Evolutionary conservation across 2,329 filamentous ascomycete genomes (phyloP), one percentile per base, ranked within the genome.

Genomic region (Dothistroma septosporum): DNA sequence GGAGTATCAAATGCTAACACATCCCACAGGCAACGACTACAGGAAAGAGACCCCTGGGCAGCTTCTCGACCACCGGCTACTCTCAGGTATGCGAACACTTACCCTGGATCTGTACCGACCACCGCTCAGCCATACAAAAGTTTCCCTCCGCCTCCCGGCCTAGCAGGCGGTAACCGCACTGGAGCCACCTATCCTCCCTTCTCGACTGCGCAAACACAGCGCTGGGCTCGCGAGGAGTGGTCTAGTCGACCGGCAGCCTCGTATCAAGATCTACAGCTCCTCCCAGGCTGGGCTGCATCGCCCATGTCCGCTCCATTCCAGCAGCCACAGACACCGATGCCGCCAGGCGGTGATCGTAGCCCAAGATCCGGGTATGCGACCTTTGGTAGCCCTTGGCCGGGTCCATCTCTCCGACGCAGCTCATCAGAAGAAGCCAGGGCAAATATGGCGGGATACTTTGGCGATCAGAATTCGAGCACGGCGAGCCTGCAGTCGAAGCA

Each of bases 351-450:
- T 60, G 63, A 68, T 49, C 63, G 64, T 50, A 65, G 63, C 50
- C 57, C 66, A 55, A 61, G 66, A 61, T 63, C 64, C 54, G 66
- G 65, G 50, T 68, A 68, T 63, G 58, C 63, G 55, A 63, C 60
- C 31, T 71, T 65, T 58, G 63, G 65, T 11, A 60, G 62, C 53
- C 61, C 66, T 47, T 72, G 68, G 66, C 62, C 66, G 32, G 65
- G 62, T 48, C 67, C 65, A 49, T 53, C 61, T 48, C 63, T 72
- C 14, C 69, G 67, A 37, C 69, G 70, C 35, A 70, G 66, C 33
- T 70, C 70, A n/a, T 71, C 70, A 24, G 69, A 72, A 48, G 67
- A 68, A 47, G 62, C 66, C 28, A 60, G 68, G 50, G 61, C 69
- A 47, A 65, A 61, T 48, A 61, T 63, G 21, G 64, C 63, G 55